Evolutionary conservation across 441 rosid species (phyloP).

Genomic region (Brassica hybrid): DNA sequence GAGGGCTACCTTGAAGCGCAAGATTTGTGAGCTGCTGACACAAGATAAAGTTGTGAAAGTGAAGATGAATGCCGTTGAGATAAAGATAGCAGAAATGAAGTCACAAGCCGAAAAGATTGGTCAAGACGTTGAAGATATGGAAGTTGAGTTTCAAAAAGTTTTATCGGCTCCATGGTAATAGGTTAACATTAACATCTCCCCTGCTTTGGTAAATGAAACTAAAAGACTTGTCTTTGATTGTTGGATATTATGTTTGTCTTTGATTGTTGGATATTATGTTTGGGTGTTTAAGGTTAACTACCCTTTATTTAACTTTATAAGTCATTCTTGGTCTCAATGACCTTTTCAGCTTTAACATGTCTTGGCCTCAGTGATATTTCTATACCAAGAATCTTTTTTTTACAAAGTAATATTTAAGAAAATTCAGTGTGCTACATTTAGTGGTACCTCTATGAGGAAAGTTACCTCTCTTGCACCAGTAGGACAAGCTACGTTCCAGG

Average conservation of each 20-base stretch:
- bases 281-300: neutral
- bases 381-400: neutral
- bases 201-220: conserved; percentile 10
- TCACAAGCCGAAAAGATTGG: conserved; percentile 21
- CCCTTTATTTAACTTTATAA: neutral
- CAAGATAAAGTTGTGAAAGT: conserved; percentile 38
- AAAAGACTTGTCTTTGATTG: neutral
- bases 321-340: neutral
- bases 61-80: conserved; percentile 40
- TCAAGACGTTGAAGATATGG: conserved; percentile 25
- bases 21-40: conserved; percentile 51
- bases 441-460: conserved; percentile 31
- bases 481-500: conserved; percentile 63
- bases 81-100: conserved; percentile 42
- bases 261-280: neutral
- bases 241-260: neutral
- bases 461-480: conserved; percentile 58
- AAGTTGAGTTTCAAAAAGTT: conserved; percentile 41
- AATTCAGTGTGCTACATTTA: conserved; percentile 17
- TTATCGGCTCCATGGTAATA: conserved; percentile 59
- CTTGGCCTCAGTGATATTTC: neutral
- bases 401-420: neutral
- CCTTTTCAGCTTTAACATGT: neutral
- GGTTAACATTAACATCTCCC: neutral
- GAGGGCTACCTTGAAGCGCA: conserved; percentile 45